Evolutionary conservation across 73 alveolate genomes (phyloP).

Genomic region (Durusdinium trenchii): DNA sequence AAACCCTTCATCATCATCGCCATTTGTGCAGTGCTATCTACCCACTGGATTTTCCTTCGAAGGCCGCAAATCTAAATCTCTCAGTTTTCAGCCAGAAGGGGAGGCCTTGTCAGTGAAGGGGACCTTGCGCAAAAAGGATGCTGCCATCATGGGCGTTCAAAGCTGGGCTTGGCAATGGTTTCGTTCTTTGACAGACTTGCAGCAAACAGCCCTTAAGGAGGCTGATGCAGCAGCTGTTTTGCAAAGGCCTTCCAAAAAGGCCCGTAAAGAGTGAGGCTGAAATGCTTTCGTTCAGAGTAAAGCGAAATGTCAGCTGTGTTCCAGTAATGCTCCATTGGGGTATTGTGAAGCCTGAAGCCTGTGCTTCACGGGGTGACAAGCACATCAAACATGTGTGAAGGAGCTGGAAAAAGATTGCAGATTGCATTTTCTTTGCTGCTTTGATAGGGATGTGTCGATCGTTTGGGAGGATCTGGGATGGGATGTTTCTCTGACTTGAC

Average conservation of each 20-base stretch:
- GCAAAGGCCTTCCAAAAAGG: neutral
- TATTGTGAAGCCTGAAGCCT: neutral
- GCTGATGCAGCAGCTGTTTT: neutral
- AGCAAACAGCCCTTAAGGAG: neutral
- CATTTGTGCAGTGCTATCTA: neutral
- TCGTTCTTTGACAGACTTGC: neutral
- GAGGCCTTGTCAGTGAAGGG: neutral
- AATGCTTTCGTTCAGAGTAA: neutral
- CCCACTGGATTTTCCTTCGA: neutral
- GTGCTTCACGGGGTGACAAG: neutral
- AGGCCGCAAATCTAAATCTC: neutral
- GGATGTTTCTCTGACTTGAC: neutral
- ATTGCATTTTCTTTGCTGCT: neutral
- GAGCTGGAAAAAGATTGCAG: neutral
- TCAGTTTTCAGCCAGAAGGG: neutral
- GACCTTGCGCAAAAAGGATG: neutral
- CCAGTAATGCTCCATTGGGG: neutral
- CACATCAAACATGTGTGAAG: neutral
- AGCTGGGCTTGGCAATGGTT: conserved; percentile 22
- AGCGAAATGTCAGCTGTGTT: neutral
- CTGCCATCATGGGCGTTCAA: neutral
- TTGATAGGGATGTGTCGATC: neutral
- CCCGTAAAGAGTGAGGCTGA: neutral
- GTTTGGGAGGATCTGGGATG: neutral
- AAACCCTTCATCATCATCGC: neutral